phyloP scores from a whole-genome alignment of 202 grass and related monocot species.

The Panicum virgatum region DNA sequence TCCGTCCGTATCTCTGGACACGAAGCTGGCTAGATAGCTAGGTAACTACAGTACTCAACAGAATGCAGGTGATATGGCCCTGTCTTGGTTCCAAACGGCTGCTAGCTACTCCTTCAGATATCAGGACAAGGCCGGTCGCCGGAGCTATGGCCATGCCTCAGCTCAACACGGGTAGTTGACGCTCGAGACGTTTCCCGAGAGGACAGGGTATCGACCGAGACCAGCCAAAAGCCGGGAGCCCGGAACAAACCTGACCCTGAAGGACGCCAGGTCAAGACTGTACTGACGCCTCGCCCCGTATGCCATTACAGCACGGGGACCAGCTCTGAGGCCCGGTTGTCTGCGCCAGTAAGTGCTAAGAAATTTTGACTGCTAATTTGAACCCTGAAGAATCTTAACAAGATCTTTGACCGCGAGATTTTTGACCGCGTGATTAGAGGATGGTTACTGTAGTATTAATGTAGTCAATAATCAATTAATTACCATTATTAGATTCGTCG shows the following conservation, averaged over 20 bases:
- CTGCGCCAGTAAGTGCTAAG: no score
- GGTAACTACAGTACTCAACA: no score
- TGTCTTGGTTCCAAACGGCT: slow-evolving; percentile 13
- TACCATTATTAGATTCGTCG: no score
- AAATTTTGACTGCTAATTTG: no score
- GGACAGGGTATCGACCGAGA: not conserved
- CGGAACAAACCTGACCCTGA: not conserved
- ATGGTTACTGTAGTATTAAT: no score
- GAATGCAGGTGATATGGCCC: slow-evolving; percentile 5
- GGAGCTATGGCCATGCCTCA: not conserved
- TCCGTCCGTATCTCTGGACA: not conserved
- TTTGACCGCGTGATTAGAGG: no score
- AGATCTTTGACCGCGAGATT: no score
- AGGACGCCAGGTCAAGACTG: not conserved
- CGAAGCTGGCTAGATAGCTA: not conserved
- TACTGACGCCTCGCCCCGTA: not conserved
- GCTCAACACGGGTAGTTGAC: not conserved
- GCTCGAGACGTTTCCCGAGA: not conserved
- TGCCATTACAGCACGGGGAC: not conserved
- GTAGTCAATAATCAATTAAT: no score
- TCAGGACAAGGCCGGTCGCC: no score
- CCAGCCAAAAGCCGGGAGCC: not conserved
- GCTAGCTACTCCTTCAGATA: not conserved
- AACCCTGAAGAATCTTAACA: no score
- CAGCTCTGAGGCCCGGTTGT: no score